Conservation (phyloP, 768 basidiomycete genomes). For the Kwoniella sp. region DNA sequence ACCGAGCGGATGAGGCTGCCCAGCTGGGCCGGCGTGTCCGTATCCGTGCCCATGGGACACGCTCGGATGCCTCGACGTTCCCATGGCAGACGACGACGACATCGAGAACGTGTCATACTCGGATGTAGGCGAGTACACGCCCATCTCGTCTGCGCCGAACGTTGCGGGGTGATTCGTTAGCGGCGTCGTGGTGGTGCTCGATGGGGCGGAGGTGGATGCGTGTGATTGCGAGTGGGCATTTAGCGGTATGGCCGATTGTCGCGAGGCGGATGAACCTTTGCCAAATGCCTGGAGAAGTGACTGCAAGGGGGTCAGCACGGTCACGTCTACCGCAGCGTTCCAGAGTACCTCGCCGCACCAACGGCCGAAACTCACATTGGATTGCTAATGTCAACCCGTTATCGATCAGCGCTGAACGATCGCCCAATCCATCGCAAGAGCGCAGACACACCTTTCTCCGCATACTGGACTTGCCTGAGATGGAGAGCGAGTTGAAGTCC, state of each 20-base stretch:
- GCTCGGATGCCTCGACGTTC: too few species aligned
- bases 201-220: neutral
- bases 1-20: neutral
- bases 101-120: slow-evolving; percentile 10
- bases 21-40: neutral
- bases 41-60: neutral
- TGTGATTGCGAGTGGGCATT: too few species aligned
- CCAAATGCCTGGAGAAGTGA: slow-evolving; percentile 17
- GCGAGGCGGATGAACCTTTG: slow-evolving; percentile 11
- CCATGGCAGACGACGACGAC: too few species aligned
- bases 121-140: slow-evolving; percentile 3
- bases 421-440: neutral
- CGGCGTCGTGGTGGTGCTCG: slow-evolving; percentile 3
- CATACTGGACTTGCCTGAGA: slow-evolving; percentile 22
- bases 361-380: slow-evolving; percentile 9
- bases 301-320: neutral
- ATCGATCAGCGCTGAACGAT: neutral
- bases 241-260: slow-evolving; percentile 16
- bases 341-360: neutral
- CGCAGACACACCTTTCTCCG: slow-evolving; percentile 17
- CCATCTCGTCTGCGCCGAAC: slow-evolving; percentile 8
- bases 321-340: too few species aligned
- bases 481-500: slow-evolving; percentile 18
- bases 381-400: slow-evolving; percentile 12
- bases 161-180: neutral